phyloP scores from a whole-genome alignment of 129 eudicot genomes.

The Saussurea involucrata region DNA sequence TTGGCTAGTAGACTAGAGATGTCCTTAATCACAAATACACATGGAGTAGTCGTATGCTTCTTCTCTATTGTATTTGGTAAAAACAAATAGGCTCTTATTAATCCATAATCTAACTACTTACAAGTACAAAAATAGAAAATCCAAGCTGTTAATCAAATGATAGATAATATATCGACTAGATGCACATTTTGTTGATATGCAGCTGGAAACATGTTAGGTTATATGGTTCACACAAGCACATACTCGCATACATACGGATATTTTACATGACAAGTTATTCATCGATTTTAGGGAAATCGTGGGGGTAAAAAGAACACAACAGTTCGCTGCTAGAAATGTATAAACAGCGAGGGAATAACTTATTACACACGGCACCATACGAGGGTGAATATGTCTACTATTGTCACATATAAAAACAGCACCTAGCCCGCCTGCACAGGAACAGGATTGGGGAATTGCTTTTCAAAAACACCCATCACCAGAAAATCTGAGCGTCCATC shows the following conservation, averaged over 20 bases:
- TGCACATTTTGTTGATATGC: background rate
- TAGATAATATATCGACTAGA: too few species aligned
- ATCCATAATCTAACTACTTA: too few species aligned
- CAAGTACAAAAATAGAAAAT: too few species aligned
- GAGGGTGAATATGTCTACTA: background rate
- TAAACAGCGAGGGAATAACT: background rate
- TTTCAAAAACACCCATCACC: background rate
- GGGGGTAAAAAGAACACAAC: too few species aligned
- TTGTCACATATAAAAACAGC: background rate
- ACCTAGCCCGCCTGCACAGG: background rate
- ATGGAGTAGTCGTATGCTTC: background rate
- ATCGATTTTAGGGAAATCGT: background rate
- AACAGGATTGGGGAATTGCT: background rate
- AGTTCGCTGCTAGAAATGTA: background rate
- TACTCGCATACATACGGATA: background rate
- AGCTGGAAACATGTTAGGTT: background rate
- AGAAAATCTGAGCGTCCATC: conserved; percentile 3
- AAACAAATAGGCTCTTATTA: too few species aligned
- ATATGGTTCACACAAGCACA: background rate
- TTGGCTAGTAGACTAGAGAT: background rate
- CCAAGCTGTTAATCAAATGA: too few species aligned
- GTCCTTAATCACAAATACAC: background rate
- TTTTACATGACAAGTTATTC: background rate
- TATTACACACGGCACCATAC: background rate
- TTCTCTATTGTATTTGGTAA: background rate